Conservation (phyloP, 2,329 filamentous ascomycete genomes). For the Cladosporium sp. region DNA sequence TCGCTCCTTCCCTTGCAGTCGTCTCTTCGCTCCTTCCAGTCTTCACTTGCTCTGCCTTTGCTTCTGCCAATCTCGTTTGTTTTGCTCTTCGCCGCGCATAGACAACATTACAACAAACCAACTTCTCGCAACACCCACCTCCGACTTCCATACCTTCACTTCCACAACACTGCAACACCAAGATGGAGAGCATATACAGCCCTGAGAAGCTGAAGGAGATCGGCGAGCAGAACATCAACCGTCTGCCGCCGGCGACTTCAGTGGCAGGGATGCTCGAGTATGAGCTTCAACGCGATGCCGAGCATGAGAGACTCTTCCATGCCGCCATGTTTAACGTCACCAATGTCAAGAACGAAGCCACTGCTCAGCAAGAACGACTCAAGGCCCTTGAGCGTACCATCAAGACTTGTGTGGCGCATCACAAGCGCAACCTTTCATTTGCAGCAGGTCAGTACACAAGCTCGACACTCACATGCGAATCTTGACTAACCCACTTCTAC, state of each 20-base stretch:
- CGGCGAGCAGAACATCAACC: slow-evolving; percentile 17
- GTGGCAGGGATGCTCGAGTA: slow-evolving; percentile 27
- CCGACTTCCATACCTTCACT: background rate
- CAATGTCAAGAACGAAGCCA: slow-evolving; percentile 9
- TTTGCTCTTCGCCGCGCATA: too few species aligned
- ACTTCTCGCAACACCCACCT: background rate
- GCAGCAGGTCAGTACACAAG: background rate
- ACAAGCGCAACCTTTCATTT: slow-evolving; percentile 1
- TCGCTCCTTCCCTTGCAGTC: background rate
- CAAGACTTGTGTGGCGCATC: slow-evolving; percentile 3
- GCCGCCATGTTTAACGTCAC: slow-evolving; percentile 22
- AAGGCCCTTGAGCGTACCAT: background rate
- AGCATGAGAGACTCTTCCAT: slow-evolving; percentile 26
- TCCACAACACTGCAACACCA: background rate
- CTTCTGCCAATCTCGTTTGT: background rate
- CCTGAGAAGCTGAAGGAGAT: slow-evolving; percentile 15
- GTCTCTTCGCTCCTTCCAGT: background rate
- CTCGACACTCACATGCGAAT: background rate
- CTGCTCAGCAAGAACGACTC: background rate
- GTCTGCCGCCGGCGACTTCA: slow-evolving; percentile 23
- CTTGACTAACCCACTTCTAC: background rate
- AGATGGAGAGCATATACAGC: background rate
- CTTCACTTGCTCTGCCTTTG: background rate
- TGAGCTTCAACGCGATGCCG: slow-evolving; percentile 25
- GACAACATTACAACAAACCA: background rate